Evolutionary conservation across 441 rosid genomes (phyloP), one percentile per base, ranked within the genome.

Genomic region (Erysimum cheiri): DNA sequence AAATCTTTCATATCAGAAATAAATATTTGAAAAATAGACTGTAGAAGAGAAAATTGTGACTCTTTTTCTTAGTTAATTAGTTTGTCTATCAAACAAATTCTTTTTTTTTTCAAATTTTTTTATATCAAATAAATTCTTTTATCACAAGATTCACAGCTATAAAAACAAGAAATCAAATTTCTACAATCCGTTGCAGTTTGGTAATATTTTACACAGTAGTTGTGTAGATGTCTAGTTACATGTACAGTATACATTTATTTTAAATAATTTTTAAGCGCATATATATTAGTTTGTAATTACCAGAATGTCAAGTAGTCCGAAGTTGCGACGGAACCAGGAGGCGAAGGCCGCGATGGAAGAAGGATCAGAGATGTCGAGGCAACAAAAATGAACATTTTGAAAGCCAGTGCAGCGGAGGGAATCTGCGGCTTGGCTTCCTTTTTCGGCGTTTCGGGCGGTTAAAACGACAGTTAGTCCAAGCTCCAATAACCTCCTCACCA

Each of bases 371-470:
- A 93, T 87, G 43, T 93, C 98, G 3, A 93, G 88, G 5, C 60
- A 78, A 49, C 22, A 71, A 52, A 89, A 89, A 28, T 66, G 79
- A 1, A 87, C 81, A 37, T 64, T 63, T 11, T 0, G 14, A 48
- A 82, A 80, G 13, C 88, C 87, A 17, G 37, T 46, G 1, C 43
- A 54, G 39, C 72, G 72, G 22, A 93, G 84, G 10, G 81, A 64
- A 57, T 87, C 86, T 0, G 74, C 72, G 6, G 98, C 97, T 12
- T 46, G 69, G 28, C 12, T 12, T 5, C 96, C 98, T 58, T 77
- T 89, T 40, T 76, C 76, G 0, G 15, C 48, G 61, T 93, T 90
- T 74, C 98, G 80, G 1, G 96, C 91, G 4, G 98, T 89, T 66
- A 88, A 77, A 4, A 93, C 60, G 11, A 91, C 97, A 1, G 84